Base-by-base conservation (phyloP, 208 protist species). In the Angomonas deanei region DNA sequence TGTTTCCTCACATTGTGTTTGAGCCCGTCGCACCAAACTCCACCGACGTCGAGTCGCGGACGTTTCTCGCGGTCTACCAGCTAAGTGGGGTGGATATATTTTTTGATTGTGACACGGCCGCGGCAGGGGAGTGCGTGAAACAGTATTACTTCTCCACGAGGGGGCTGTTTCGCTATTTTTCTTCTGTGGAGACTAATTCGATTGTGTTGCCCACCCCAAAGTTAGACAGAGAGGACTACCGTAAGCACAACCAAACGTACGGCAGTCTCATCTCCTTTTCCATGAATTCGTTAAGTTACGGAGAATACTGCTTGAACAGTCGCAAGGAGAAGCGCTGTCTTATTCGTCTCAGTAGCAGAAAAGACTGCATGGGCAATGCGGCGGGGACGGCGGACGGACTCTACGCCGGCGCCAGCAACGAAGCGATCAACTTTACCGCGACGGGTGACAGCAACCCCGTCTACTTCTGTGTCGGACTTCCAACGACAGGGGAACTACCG, bases 321-420 rank as follows among this genome's bases (percentile, higher is more conserved):
- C 64, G 63, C 15, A 34, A 71, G 11, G 61, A 36, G 32, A 65
- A 65, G 57, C 42, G 32, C 24, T 82, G 76, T 46, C 49, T 65
- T 0, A 64, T 78, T 31, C 70, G 76, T 17, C 60, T 82, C 30
- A 78, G 68, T 56, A 74, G 67, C 48, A 66, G 76, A 13, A 72
- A 68, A 17, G 76, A 82, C 34, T 82, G 76, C 42, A 56, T 82
- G 1, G 72, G 71, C 42, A 82, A 78, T 36, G 68, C 76, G 15
- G 76, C 76, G 19, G 76, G 76, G 31, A 82, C 76, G n/a, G 55
- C 77, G n/a, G 76, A 82, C 62, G 48, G 58, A 6, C 23, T 61
- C 2, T 78, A 72, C 62, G 60, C 71, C 49, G 76, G 76, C 31
- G 33, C 56, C 23, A 62, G 64, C 6, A 64, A 66, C 50, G 47